Conservation (phyloP, 2,329 filamentous ascomycete species). For the Penicillium fuscoglaucum region DNA sequence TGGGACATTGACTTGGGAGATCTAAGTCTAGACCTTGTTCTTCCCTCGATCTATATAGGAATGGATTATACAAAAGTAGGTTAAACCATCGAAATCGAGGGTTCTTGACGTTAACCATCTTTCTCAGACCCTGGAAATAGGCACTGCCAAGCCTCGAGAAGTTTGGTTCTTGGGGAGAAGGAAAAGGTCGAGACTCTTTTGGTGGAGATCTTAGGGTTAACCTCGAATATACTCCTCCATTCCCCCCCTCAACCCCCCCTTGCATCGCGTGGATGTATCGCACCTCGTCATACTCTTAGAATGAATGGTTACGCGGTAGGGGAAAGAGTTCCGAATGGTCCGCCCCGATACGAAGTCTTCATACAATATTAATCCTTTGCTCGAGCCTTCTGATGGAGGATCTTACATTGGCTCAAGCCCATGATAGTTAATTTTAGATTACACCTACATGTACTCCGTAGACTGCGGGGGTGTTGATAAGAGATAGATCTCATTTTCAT, state of each 20-base stretch:
- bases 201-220: slow-evolving; percentile 10
- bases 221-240: not conserved
- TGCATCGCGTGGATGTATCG: slow-evolving; percentile 27
- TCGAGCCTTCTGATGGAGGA: slow-evolving; percentile 9
- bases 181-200: slow-evolving; percentile 17
- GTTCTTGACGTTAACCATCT: slow-evolving; percentile 26
- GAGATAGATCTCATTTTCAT: slow-evolving; percentile 2
- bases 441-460: not conserved
- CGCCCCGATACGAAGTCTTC: slow-evolving; percentile 14
- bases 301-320: slow-evolving; percentile 24
- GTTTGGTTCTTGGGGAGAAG: slow-evolving; percentile 11
- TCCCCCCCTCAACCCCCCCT: slow-evolving; percentile 12
- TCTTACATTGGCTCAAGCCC: slow-evolving; percentile 7
- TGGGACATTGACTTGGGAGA: not conserved
- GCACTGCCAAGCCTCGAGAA: slow-evolving; percentile 5
- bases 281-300: slow-evolving; percentile 20
- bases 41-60: not conserved
- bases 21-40: slow-evolving; percentile 5
- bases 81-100: slow-evolving; percentile 1
- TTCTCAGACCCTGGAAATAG: slow-evolving; percentile 11
- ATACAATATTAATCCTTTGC: not conserved
- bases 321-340: slow-evolving; percentile 26
- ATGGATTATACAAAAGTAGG: not conserved
- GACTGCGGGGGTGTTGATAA: slow-evolving; percentile 6
- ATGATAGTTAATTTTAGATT: slow-evolving; percentile 10